A percentile compares a stretch with the other conserved stretches of the same genome.
phyloP scores from a whole-genome alignment of 2,329 filamentous ascomycete genomes.

The Calonectria leucothoes region DNA sequence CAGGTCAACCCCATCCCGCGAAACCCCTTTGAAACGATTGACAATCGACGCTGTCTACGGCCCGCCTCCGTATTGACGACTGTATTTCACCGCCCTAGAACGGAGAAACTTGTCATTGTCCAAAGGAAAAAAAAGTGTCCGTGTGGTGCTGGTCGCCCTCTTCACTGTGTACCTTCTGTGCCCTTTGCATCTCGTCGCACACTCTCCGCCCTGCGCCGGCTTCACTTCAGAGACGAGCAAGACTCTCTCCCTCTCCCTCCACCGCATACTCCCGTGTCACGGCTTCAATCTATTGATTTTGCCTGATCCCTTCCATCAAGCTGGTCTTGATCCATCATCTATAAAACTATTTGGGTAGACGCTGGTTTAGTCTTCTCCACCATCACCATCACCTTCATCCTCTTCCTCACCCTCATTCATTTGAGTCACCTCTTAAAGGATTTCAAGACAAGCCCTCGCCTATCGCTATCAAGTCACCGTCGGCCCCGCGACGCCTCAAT shows the following conservation, averaged over 20 bases:
- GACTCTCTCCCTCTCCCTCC: conserved; percentile 30
- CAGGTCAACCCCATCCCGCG: conserved; percentile 21
- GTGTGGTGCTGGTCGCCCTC: conserved; percentile 35
- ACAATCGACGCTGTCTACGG: neutral
- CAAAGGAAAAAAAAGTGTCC: neutral
- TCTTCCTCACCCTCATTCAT: neutral
- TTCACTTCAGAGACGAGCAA: conserved; percentile 33
- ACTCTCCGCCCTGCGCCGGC: neutral
- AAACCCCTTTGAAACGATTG: conserved; percentile 27
- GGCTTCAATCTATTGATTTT: conserved; percentile 16
- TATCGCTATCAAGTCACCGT: neutral
- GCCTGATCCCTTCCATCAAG: conserved; percentile 36
- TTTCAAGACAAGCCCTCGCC: neutral
- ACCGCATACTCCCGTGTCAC: conserved; percentile 22
- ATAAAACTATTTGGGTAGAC: conserved; percentile 15
- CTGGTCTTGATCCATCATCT: conserved; percentile 35
- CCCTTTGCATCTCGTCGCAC: neutral
- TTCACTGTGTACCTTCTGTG: neutral
- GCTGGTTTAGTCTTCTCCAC: neutral
- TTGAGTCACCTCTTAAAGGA: neutral
- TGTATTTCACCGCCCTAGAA: conserved; percentile 18
- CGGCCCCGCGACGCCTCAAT: conserved; percentile 23
- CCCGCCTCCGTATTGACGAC: conserved; percentile 32
- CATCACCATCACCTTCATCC: neutral
- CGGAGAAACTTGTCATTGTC: conserved; percentile 18